Evolutionary conservation across 306 rosid genomes (phyloP).

Genomic region (Quercus ilex): DNA sequence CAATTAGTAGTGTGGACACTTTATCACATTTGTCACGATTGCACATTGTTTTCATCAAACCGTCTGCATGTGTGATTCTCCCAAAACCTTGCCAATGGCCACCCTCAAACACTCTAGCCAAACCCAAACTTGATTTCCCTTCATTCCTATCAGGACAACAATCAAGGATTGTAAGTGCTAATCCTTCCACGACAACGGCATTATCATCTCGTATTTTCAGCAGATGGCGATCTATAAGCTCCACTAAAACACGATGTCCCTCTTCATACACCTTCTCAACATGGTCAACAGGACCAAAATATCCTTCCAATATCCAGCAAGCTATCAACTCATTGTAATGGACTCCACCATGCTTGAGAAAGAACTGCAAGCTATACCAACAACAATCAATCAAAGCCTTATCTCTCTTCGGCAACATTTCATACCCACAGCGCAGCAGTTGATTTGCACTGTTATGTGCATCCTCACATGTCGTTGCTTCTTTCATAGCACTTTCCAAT

Average conservation of each 20-base stretch:
- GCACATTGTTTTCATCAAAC: slow-evolving; percentile 25
- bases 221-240: slow-evolving; percentile 21
- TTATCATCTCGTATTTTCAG: slow-evolving; percentile 22
- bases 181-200: slow-evolving; percentile 6
- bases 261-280: slow-evolving; percentile 23
- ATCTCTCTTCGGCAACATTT: slow-evolving; percentile 6
- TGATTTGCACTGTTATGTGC: not conserved
- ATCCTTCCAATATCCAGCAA: slow-evolving; percentile 41
- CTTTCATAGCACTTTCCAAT: slow-evolving; percentile 6
- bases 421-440: slow-evolving; percentile 13
- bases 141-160: not conserved
- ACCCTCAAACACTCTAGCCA: slow-evolving; percentile 27
- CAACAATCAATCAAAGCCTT: slow-evolving; percentile 7
- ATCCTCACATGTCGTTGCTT: not conserved
- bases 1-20: slow-evolving; percentile 23
- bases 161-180: not conserved
- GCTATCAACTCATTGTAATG: slow-evolving; percentile 38
- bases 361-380: slow-evolving; percentile 24
- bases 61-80: slow-evolving; percentile 13
- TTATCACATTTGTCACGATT: not conserved
- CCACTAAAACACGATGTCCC: slow-evolving; percentile 30
- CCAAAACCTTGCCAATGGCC: slow-evolving; percentile 23
- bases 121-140: slow-evolving; percentile 24
- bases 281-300: slow-evolving; percentile 11
- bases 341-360: slow-evolving; percentile 8